Evolutionary conservation across 1,284 basidiomycete genomes (phyloP), one percentile per base, ranked within the genome.

Genomic region (Puccinia novopanici): DNA sequence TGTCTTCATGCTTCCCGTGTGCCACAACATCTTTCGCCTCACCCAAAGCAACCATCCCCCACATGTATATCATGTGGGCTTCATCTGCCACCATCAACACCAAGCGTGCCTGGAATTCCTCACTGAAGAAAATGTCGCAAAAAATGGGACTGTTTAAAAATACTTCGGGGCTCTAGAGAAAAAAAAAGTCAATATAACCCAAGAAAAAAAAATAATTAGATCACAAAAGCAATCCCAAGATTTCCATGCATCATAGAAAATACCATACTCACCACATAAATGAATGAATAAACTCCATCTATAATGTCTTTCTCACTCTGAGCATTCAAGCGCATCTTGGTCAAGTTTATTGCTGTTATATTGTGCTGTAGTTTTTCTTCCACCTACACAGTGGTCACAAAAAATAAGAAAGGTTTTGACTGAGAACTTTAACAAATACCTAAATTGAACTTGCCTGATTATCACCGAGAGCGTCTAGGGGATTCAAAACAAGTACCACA

Each of bases 381-480:
- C 5, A 72, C 70, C 70, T 34, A 71, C 68, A 12, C 54, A 48
- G 45, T 72, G 42, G 37, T 68, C 65, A 24, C 65, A 34, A 50
- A n/a, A n/a, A n/a, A n/a, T n/a, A n/a, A n/a, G n/a, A n/a, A n/a
- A n/a, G n/a, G n/a, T n/a, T n/a, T n/a, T n/a, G n/a, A n/a, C n/a
- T n/a, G n/a, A n/a, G n/a, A n/a, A n/a, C n/a, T n/a, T n/a, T n/a
- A n/a, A n/a, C n/a, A n/a, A n/a, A n/a, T n/a, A n/a, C n/a, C n/a
- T n/a, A n/a, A n/a, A n/a, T n/a, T n/a, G n/a, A n/a, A n/a, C n/a
- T n/a, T n/a, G n/a, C n/a, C n/a, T n/a, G n/a, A n/a, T n/a, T n/a
- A n/a, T n/a, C n/a, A n/a, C n/a, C n/a, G n/a, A n/a, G n/a, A n/a
- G n/a, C n/a, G n/a, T n/a, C n/a, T n/a, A n/a, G n/a, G n/a, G n/a